phyloP scores from a whole-genome alignment of 768 basidiomycete genomes.

The Heimioporus sp. region DNA sequence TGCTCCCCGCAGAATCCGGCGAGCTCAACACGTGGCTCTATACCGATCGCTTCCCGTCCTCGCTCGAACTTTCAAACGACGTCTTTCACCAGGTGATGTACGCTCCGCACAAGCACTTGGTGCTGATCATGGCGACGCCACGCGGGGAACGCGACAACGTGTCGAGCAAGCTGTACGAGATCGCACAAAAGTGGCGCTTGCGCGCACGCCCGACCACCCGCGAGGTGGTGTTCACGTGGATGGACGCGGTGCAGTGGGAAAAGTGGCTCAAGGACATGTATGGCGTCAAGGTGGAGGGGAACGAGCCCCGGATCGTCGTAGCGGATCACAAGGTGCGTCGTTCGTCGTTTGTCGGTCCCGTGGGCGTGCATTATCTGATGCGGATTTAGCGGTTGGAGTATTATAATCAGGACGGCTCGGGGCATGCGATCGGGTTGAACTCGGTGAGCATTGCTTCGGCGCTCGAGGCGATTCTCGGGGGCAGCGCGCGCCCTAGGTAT shows the following conservation, averaged over 20 bases:
- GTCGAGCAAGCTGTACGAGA: constrained; percentile 44
- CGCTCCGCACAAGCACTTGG: constrained; percentile 67
- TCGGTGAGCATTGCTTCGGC: too few species aligned
- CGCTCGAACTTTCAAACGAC: constrained; percentile 71
- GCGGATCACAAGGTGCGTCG: too few species aligned
- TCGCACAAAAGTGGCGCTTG: constrained; percentile 63
- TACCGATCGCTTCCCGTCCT: constrained; percentile 67
- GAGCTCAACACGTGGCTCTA: constrained; percentile 57
- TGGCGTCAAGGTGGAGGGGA: constrained; percentile 46
- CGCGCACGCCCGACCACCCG: constrained; percentile 20
- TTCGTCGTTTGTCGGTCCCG: too few species aligned
- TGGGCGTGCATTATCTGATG: too few species aligned
- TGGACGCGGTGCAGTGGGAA: constrained; percentile 82
- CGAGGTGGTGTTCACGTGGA: constrained; percentile 84
- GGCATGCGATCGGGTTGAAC: constrained; percentile 55
- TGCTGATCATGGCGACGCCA: constrained; percentile 67
- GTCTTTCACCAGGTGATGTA: constrained; percentile 89
- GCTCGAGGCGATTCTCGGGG: too few species aligned
- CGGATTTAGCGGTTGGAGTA: too few species aligned
- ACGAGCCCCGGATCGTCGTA: too few species aligned
- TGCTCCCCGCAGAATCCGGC: constrained; percentile 5
- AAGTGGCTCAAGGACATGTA: constrained; percentile 93
- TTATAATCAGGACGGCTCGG: constrained; percentile 67
- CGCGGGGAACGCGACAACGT: constrained; percentile 39
- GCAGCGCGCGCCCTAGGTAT: too few species aligned